Evolutionary conservation across 2,329 filamentous ascomycete species (phyloP).

Genomic region (Claviceps sp.): DNA sequence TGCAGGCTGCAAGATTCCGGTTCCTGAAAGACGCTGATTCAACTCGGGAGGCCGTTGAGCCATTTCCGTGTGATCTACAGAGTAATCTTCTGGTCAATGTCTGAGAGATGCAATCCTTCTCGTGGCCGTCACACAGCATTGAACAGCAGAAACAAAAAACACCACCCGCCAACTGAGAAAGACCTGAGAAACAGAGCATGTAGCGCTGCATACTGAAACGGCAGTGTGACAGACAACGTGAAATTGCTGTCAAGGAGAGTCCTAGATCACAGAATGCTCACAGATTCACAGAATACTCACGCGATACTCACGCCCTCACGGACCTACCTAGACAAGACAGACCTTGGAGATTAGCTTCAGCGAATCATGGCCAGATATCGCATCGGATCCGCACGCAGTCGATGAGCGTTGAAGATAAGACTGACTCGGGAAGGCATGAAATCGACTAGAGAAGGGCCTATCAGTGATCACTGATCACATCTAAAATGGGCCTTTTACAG

Average conservation of each 20-base stretch:
- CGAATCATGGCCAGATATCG: not conserved
- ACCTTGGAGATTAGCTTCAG: not conserved
- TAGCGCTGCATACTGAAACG: not conserved
- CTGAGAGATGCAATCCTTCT: not conserved
- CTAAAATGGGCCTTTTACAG: not conserved
- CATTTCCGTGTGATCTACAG: no score
- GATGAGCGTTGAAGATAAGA: conserved; percentile 1
- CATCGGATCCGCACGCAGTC: not conserved
- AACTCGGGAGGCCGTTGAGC: no score
- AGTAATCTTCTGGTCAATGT: not conserved
- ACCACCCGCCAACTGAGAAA: not conserved
- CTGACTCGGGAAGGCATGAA: not conserved
- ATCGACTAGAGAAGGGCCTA: not conserved
- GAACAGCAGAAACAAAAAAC: not conserved
- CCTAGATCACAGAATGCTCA: no score
- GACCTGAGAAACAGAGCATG: not conserved
- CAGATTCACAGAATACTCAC: no score
- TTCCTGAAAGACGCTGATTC: no score
- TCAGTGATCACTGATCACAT: not conserved
- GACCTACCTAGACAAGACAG: not conserved
- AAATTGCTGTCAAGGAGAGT: not conserved
- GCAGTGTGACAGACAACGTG: not conserved
- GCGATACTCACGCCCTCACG: no score
- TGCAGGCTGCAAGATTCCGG: no score
- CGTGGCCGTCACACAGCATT: not conserved